Base-by-base conservation (phyloP, 2,329 filamentous ascomycete genomes). In the Waltergamsia citrina region DNA sequence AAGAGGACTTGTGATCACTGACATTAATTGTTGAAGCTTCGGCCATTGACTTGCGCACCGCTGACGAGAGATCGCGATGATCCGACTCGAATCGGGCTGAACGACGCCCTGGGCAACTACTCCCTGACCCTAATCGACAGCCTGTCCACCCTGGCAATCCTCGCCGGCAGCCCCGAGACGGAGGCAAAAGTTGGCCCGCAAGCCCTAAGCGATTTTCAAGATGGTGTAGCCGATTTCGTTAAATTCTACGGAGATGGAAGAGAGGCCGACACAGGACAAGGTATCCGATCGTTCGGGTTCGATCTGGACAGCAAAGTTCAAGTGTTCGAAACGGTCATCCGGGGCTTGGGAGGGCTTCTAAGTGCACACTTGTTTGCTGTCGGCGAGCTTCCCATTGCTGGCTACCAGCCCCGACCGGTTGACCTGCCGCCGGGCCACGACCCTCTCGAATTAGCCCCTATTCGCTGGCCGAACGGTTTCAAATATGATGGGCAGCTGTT, bases 281-380 rank as follows among this genome's bases (percentile, higher is more conserved):
- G 90, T 4, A 65, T 71, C 37, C 70, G 86, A 42, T 78, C 79
- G 4, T 73, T 78, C 35, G 92, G 87, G 0, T 98, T 98, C 49
- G 86, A 98, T 56, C 66, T 94, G 26, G 90, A 98, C 58, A 94
- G 88, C 63, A 98, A 96, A 59, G 92, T 98, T 3, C 90, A 98
- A 60, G 86, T 98, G 25, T 98, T 98, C 51, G 92, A 98, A 63
- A 96, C 90, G 1, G 90, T 94, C 23, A 98, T 98, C 46, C 74
- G 92, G 38, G 92, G 90, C 12, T 74, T 94, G 29, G 92, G 92
- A 11, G 92, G 92, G 1, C 65, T 98, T 37, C 62, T 98, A 43
- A 95, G 88, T 50, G 87, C 90, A 3, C 92, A 98, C 60, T 63
- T 95, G 27, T 98, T 98, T 54, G 90, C 92, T 10, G 69, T 87